Conservation (phyloP, 2,329 filamentous ascomycete species). For the Metarhizium rileyi region DNA sequence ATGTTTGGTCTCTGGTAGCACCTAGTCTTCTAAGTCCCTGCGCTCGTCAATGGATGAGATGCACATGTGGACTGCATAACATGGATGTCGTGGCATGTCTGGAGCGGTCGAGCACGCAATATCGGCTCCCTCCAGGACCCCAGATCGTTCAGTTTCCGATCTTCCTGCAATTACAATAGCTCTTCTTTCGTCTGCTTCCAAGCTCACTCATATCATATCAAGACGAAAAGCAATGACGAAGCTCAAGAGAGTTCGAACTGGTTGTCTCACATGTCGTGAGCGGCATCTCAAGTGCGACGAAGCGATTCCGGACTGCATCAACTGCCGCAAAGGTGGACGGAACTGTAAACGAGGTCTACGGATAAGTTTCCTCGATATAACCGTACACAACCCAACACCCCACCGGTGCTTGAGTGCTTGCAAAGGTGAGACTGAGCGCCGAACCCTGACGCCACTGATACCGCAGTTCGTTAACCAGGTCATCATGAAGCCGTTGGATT, state of each 20-base stretch:
- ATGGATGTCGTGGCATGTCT: not conserved
- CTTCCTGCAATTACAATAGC: no score
- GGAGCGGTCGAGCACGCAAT: not conserved
- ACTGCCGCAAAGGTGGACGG: slow-evolving; percentile 81
- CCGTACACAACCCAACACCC: slow-evolving; percentile 57
- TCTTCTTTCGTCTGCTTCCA: no score
- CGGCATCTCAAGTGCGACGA: slow-evolving; percentile 90
- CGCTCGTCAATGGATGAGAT: no score
- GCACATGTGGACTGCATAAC: no score
- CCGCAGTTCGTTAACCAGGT: slow-evolving; percentile 7
- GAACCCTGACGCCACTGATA: not conserved
- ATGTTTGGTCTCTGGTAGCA: not conserved
- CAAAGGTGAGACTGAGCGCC: slow-evolving; percentile 14
- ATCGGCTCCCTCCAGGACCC: not conserved
- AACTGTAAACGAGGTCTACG: slow-evolving; percentile 78
- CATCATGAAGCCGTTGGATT: slow-evolving; percentile 50
- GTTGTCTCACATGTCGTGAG: slow-evolving; percentile 83
- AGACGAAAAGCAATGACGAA: slow-evolving; percentile 13
- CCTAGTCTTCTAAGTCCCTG: not conserved
- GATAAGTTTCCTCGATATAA: slow-evolving; percentile 85
- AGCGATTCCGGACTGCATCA: slow-evolving; percentile 52
- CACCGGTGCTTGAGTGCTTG: slow-evolving; percentile 15
- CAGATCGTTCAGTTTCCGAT: not conserved
- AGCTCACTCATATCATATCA: no score
- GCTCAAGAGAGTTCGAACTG: slow-evolving; percentile 76